These are phyloP conservation scores for Phlebopus sp. DNA, from an alignment of 1,284 basidiomycete species.

Conservation along the genomic window DNA sequence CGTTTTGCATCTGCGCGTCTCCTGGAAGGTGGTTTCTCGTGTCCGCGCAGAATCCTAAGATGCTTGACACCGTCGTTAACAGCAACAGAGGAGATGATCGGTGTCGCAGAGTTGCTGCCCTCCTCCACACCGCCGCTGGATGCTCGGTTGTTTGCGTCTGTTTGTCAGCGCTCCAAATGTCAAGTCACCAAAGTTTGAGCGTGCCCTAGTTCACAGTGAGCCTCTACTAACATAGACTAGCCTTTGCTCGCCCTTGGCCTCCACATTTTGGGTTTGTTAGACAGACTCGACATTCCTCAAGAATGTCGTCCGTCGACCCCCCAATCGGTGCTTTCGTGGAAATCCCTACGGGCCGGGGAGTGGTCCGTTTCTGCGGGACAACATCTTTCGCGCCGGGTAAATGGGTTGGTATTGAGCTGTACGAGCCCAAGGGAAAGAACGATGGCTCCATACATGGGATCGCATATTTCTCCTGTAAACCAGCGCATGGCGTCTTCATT, in stretches of 20 bases:
- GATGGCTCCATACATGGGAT: slow-evolving; percentile 87
- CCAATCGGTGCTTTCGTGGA: slow-evolving; percentile 67
- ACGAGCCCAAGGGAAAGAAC: slow-evolving; percentile 88
- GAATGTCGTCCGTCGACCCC: slow-evolving; percentile 35
- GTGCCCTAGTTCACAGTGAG: too few relatives aligned
- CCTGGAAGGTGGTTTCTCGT: neutral
- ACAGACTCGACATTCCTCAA: slow-evolving; percentile 5
- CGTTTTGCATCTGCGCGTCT: slow-evolving; percentile 29
- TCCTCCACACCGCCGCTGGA: slow-evolving; percentile 7
- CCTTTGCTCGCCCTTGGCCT: neutral
- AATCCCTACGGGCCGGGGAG: slow-evolving; percentile 76
- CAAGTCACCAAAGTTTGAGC: too few relatives aligned
- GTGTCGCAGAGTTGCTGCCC: slow-evolving; percentile 9
- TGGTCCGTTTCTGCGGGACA: slow-evolving; percentile 83
- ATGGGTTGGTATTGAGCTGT: slow-evolving; percentile 94
- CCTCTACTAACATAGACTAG: neutral
- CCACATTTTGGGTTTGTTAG: neutral
- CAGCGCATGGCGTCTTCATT: slow-evolving; percentile 86
- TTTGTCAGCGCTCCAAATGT: too few relatives aligned
- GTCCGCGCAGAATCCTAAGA: neutral
- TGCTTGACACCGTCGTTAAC: slow-evolving; percentile 1
- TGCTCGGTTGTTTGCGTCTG: neutral
- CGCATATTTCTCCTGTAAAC: slow-evolving; percentile 81
- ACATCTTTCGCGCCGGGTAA: slow-evolving; percentile 87
- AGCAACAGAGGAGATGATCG: neutral